Percentiles rank a stretch among this genome's conserved stretches.
Conservation (phyloP, 164 flowering plant genomes). For the Sextonia rubra region DNA sequence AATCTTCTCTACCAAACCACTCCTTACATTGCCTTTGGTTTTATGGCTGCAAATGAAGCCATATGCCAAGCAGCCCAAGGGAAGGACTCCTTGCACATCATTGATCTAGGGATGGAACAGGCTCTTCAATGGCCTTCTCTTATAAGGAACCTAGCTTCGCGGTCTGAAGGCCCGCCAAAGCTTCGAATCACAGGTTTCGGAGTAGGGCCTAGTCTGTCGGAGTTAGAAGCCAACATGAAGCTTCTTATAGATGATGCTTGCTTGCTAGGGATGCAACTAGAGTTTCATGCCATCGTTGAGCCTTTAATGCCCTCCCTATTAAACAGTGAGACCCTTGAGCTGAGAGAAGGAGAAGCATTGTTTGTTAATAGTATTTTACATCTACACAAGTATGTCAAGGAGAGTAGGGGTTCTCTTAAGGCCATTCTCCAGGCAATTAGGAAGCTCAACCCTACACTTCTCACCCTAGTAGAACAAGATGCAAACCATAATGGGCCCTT, state of each 20-base stretch:
- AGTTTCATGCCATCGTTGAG: conserved; percentile 29
- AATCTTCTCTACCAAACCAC: conserved; percentile 50
- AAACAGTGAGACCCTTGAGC: conserved; percentile 31
- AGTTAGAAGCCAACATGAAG: conserved; percentile 32
- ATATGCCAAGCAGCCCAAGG: conserved; percentile 42
- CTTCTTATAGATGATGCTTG: conserved; percentile 30
- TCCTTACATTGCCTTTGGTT: conserved; percentile 59
- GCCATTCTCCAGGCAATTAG: conserved; percentile 49
- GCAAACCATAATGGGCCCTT: conserved; percentile 70
- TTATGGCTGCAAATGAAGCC: conserved; percentile 61
- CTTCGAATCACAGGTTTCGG: conserved; percentile 40
- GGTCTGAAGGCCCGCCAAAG: conserved; percentile 38
- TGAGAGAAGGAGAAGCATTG: conserved; percentile 48
- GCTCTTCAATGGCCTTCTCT: conserved; percentile 57
- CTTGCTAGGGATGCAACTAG: conserved; percentile 30
- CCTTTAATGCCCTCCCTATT: conserved; percentile 26
- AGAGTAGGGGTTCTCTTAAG: conserved; percentile 54
- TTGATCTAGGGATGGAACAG: conserved; percentile 55
- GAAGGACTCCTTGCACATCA: conserved; percentile 40
- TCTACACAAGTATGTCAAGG: conserved; percentile 52
- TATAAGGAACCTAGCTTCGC: conserved; percentile 40
- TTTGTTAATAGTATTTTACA: conserved; percentile 51
- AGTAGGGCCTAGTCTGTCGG: conserved; percentile 11
- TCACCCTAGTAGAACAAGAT: conserved; percentile 59
- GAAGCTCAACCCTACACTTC: conserved; percentile 38